These are phyloP conservation scores for Schizophyllum commune DNA, from an alignment of 1,284 basidiomycete genomes.

Conservation along the genomic window DNA sequence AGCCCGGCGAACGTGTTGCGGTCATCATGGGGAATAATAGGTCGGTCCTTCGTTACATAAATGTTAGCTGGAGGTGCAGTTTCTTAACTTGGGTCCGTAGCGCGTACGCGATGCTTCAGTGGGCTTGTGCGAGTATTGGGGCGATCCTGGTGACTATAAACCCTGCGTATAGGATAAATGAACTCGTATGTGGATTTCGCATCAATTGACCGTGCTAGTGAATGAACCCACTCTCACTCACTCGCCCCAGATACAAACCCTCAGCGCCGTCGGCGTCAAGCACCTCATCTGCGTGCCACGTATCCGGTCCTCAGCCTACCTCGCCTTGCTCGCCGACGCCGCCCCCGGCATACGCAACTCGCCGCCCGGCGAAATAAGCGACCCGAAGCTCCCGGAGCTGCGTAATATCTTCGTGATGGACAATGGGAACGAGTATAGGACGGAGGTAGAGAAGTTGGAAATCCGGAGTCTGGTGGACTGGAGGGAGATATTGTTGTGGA, in stretches of 20 bases:
- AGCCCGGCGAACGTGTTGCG: constrained; percentile 72
- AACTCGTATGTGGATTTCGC: constrained; percentile 48
- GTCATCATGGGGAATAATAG: constrained; percentile 82
- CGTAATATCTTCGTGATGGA: constrained; percentile 64
- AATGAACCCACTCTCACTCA: background rate
- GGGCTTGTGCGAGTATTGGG: constrained; percentile 76
- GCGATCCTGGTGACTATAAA: constrained; percentile 79
- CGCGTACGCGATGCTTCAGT: constrained; percentile 74
- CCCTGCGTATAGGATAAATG: constrained; percentile 68
- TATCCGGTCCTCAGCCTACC: constrained; percentile 58
- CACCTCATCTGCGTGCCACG: constrained; percentile 69
- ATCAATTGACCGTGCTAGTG: no score
- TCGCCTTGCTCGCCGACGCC: constrained; percentile 47
- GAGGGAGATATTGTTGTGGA: constrained; percentile 58
- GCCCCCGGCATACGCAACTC: constrained; percentile 52
- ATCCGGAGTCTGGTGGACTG: constrained; percentile 55
- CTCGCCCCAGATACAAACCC: constrained; percentile 40
- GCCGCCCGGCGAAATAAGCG: constrained; percentile 49
- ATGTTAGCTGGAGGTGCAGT: background rate
- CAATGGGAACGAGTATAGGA: constrained; percentile 37
- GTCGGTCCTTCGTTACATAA: constrained; percentile 24
- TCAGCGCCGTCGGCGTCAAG: constrained; percentile 62
- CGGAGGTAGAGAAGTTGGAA: constrained; percentile 31
- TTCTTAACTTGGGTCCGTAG: constrained; percentile 25
- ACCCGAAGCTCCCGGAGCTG: constrained; percentile 54